Evolutionary conservation across 306 rosid genomes (phyloP), one percentile per base, ranked within the genome.

Genomic region (Glycyrrhiza uralensis): DNA sequence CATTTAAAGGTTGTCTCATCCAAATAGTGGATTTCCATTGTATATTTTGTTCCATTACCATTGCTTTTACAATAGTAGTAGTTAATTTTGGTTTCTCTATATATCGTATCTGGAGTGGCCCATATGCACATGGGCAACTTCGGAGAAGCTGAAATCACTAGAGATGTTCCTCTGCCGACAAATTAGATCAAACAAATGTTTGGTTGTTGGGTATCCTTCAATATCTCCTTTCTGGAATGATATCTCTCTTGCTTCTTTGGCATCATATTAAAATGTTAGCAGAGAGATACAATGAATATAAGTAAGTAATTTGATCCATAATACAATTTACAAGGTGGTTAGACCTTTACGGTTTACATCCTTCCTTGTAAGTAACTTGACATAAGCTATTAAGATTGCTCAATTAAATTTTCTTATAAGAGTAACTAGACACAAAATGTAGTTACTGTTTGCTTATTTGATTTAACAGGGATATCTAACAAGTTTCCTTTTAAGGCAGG

Each of bases 171-270:
- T 30, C 44, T 15, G 5, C 72, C 72, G 72, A 66, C 72, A 66
- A 45, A 24, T 14, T 14, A 18, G 26, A 65, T 44, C 44, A 66
- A 66, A 29, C 41, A 26, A 45, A 14, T 66, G 72, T 66, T 66
- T 74, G 79, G 72, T 59, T 49, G 75, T 49, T 79, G 52, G 50
- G 74, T 49, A 51, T 68, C 41, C 28, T 65, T 69, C 15, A 60
- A 69, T 41, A 45, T 58, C 58, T 76, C 35, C 22, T 41, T 61
- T 13, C 23, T 28, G 20, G 29, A 64, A 75, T 14, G n/a, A 15
- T 45, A 28, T 30, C 32, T 55, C 18, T 52, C 10, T 2, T 24
- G 44, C 41, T 70, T 71, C 55, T 54, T 54, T 54, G 41, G 30
- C 22, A 52, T 36, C 64, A 35, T 33, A 38, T 22, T 26, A 17